phyloP scores from a whole-genome alignment of 2,329 filamentous ascomycete genomes.

The Orbilia ellipsospora region DNA sequence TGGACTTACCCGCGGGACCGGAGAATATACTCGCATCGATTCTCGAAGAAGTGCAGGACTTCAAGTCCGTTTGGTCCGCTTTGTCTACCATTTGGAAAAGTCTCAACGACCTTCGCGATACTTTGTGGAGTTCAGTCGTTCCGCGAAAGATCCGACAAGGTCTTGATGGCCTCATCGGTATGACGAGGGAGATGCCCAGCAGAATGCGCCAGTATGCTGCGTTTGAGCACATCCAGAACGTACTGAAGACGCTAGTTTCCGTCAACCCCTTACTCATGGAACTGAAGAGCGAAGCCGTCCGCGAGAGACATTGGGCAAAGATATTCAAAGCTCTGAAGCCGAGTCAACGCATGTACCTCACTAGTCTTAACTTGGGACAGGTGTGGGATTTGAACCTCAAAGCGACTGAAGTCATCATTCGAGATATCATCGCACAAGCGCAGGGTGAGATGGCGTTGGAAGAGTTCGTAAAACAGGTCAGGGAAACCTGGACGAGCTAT shows the following conservation, averaged over 20 bases:
- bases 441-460: slow-evolving; percentile 98
- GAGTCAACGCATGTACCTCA: slow-evolving; percentile 89
- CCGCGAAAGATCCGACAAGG: slow-evolving; percentile 90
- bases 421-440: slow-evolving; percentile 92
- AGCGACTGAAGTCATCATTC: slow-evolving; percentile 85
- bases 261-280: slow-evolving; percentile 89
- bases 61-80: slow-evolving; percentile 97
- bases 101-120: slow-evolving; percentile 90
- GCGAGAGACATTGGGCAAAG: slow-evolving; percentile 95
- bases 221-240: slow-evolving; percentile 97
- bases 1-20: slow-evolving; percentile 83
- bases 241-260: slow-evolving; percentile 87
- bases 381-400: slow-evolving; percentile 97
- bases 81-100: slow-evolving; percentile 97
- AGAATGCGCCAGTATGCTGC: slow-evolving; percentile 99
- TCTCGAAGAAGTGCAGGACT: slow-evolving; percentile 96
- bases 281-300: slow-evolving; percentile 94
- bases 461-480: slow-evolving; percentile 91
- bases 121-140: slow-evolving; percentile 93
- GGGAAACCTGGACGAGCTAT: slow-evolving; percentile 97
- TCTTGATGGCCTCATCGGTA: slow-evolving; percentile 92
- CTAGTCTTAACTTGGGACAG: slow-evolving; percentile 95
- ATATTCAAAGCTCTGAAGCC: slow-evolving; percentile 97
- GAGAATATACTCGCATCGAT: slow-evolving; percentile 86
- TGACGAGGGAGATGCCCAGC: slow-evolving; percentile 99